Percentiles rank a stretch among this genome's conserved stretches.
phyloP scores from a whole-genome alignment of 2,329 filamentous ascomycete species.

The Fusarium sp. region DNA sequence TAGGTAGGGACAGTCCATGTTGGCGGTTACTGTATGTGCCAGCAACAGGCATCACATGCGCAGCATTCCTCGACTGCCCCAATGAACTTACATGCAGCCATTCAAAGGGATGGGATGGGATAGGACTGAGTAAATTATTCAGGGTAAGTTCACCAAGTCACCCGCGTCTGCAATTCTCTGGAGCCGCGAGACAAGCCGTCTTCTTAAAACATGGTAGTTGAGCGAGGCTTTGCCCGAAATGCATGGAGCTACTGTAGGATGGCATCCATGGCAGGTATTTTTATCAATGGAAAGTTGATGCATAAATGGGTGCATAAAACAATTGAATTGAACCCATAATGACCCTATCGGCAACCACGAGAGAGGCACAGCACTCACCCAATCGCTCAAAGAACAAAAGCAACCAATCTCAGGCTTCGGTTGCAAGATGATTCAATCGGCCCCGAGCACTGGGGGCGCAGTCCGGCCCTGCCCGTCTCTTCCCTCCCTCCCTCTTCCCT shows the following conservation, averaged over 20 bases:
- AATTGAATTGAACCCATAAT: not conserved
- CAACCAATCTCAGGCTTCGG: slow-evolving; percentile 42
- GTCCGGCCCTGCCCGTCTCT: slow-evolving; percentile 42
- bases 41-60: slow-evolving; percentile 29
- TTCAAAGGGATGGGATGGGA: slow-evolving; percentile 1
- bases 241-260: slow-evolving; percentile 31
- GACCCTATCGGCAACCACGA: not conserved
- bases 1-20: not conserved
- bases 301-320: slow-evolving; percentile 5
- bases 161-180: slow-evolving; percentile 28
- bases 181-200: slow-evolving; percentile 26
- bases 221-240: slow-evolving; percentile 26
- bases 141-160: slow-evolving; percentile 23
- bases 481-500: slow-evolving; percentile 4
- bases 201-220: slow-evolving; percentile 26
- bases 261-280: slow-evolving; percentile 37
- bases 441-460: slow-evolving; percentile 41
- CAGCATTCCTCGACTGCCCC: slow-evolving; percentile 30
- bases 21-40: not conserved
- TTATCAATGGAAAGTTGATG: slow-evolving; percentile 36
- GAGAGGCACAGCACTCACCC: not conserved
- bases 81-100: slow-evolving; percentile 27
- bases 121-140: slow-evolving; percentile 2
- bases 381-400: not conserved
- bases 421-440: slow-evolving; percentile 37